Evolutionary conservation across 139 green algal species (phyloP), one percentile per base, ranked within the genome.

Genomic region (Axilococcus clingmanii): DNA sequence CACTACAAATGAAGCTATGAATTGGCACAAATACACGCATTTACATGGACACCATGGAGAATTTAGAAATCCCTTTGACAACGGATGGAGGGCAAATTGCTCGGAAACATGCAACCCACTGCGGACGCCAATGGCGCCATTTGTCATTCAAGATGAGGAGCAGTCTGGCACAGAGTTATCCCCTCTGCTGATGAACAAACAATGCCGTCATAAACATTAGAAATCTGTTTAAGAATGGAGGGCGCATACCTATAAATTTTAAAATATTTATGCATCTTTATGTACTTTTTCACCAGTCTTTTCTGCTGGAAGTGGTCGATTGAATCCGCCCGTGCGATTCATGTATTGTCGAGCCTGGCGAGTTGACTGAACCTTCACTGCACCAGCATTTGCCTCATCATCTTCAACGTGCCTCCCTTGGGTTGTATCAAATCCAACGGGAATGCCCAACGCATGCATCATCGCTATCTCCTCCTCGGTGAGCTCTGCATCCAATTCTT

Each of bases 1-100:
- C 16, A 98, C 91, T 5, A 98, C 90, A 28, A 97, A 97, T 55
- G 90, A 97, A 65, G 65, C 96, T 28, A 78, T 84, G 11, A 97
- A 97, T 74, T 91, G 81, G 80, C 80, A 94, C 62, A 54, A 85
- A 12, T 93, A 93, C 72, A 72, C 66, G 37, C 96, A 95, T 60
- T 71, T 95, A 28, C 72, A 80, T 43, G 72, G 61, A 27, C 7
- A 35, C 9, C 51, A 79, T 20, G 82, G 81, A 37, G 35, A 63
- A n/a, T 96, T 94, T 57, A 45, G 48, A 35, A 94, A 95, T 60
- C 89, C 89, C 8, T 93, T 93, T 55, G 84, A 92, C 75, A 65
- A 56, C 1, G 88, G 88, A 20, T 81, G 65, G 52, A 52, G 40
- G 19, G 15, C 35, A 27, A 89, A 89, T 48, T 88, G 74, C 40